A percentile compares a stretch with the other conserved stretches of the same genome.
These are phyloP conservation scores for Thyridium curvatum DNA, from an alignment of 2,329 filamentous ascomycete species.

Conservation along the genomic window DNA sequence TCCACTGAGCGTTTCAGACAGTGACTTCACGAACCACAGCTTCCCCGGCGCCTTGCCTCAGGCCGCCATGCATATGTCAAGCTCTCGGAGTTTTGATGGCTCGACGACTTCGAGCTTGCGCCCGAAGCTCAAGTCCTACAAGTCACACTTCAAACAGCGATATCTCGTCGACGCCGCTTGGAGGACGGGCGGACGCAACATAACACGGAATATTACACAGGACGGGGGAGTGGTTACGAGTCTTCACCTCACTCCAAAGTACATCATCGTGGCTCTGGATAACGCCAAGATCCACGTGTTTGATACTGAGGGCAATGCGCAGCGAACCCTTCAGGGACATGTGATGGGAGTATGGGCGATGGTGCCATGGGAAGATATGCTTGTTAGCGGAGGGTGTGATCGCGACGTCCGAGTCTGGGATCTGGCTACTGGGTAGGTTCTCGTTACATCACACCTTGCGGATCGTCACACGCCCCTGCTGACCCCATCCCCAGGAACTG, in stretches of 20 bases:
- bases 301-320: slow-evolving; percentile 80
- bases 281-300: slow-evolving; percentile 99
- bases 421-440: slow-evolving; percentile 75
- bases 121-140: slow-evolving; percentile 74
- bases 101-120: slow-evolving; percentile 32
- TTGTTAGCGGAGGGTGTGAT: slow-evolving; percentile 95
- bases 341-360: slow-evolving; percentile 99
- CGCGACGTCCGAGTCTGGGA: slow-evolving; percentile 97
- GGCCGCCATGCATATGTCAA: slow-evolving; percentile 22
- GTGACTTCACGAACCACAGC: slow-evolving; percentile 25
- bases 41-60: slow-evolving; percentile 37
- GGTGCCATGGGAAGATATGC: slow-evolving; percentile 93
- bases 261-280: slow-evolving; percentile 95
- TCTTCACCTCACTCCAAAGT: slow-evolving; percentile 86
- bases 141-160: slow-evolving; percentile 94
- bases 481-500: slow-evolving; percentile 47
- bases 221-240: slow-evolving; percentile 97
- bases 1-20: slow-evolving; percentile 26
- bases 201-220: slow-evolving; percentile 83
- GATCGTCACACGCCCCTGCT: not conserved
- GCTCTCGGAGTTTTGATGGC: slow-evolving; percentile 52
- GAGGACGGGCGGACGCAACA: slow-evolving; percentile 83
- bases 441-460: not conserved
- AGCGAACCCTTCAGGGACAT: slow-evolving; percentile 87
- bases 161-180: slow-evolving; percentile 97